These are phyloP conservation scores for Phytophthora citricola DNA, from an alignment of 352 stramenopile genomes.

Conservation along the genomic window DNA sequence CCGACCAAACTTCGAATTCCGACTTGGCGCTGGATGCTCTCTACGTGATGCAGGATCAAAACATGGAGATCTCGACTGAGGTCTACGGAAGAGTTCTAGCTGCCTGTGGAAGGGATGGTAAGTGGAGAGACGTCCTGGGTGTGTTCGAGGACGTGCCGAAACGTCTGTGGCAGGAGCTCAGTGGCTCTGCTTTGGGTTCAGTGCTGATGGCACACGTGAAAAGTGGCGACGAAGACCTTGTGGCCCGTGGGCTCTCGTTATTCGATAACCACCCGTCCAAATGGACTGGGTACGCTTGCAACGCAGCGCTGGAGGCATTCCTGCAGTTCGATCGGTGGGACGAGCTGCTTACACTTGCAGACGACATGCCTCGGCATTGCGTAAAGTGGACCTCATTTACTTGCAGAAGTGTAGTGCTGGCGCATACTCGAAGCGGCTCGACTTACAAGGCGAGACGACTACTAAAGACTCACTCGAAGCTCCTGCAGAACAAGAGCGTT, in stretches of 20 bases:
- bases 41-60: constrained; percentile 4
- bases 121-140: constrained; percentile 14
- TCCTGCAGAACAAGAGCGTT: constrained; percentile 19
- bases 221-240: constrained; percentile 5
- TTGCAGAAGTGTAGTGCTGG: constrained; percentile 12
- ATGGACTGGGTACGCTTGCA: constrained; percentile 12
- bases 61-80: constrained; percentile 2
- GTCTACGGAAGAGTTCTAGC: constrained; percentile 17
- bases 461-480: constrained; percentile 6
- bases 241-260: constrained; percentile 4
- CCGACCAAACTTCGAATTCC: constrained; percentile 11
- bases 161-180: constrained; percentile 4
- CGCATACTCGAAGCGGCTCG: constrained; percentile 12
- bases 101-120: constrained; percentile 14
- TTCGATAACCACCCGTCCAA: constrained; percentile 12
- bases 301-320: constrained; percentile 15
- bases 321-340: constrained; percentile 11
- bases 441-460: constrained; percentile 11
- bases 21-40: constrained; percentile 18
- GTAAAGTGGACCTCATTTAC: constrained; percentile 11
- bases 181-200: constrained; percentile 6
- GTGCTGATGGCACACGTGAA: constrained; percentile 16
- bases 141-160: constrained; percentile 18
- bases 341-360: constrained; percentile 3
- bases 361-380: constrained; percentile 8